Evolutionary conservation across 139 green algal species (phyloP).

Genomic region (Penium margaritaceum): DNA sequence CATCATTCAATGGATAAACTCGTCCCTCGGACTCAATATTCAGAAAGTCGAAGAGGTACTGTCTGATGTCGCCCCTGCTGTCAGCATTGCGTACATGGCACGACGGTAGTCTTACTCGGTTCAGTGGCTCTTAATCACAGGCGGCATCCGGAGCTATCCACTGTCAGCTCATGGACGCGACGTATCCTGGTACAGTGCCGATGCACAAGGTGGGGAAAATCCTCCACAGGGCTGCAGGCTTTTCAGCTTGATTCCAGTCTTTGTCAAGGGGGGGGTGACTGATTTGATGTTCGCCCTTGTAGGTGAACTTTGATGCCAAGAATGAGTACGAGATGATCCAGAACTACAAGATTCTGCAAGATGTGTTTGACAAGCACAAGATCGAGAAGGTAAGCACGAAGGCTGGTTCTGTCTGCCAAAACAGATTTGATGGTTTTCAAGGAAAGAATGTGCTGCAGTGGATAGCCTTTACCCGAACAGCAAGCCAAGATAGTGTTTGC

Average conservation of each 20-base stretch:
- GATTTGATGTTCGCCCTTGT: slow-evolving; percentile 4
- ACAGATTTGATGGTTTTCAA: too few relatives aligned
- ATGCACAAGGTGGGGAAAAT: slow-evolving; percentile 79
- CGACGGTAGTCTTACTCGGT: too few relatives aligned
- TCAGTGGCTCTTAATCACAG: too few relatives aligned
- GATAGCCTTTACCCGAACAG: too few relatives aligned
- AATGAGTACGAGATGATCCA: slow-evolving; percentile 87
- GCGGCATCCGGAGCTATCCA: slow-evolving; percentile 32
- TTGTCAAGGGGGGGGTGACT: background rate
- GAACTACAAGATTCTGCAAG: slow-evolving; percentile 97
- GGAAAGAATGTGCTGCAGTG: too few relatives aligned
- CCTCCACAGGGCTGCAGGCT: too few relatives aligned
- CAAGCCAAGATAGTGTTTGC: too few relatives aligned
- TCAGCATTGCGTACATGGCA: too few relatives aligned
- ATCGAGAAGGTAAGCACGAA: slow-evolving; percentile 85
- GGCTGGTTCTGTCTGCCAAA: too few relatives aligned
- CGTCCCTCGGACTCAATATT: slow-evolving; percentile 66
- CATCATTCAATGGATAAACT: slow-evolving; percentile 86
- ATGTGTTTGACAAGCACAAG: slow-evolving; percentile 81
- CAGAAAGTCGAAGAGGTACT: slow-evolving; percentile 86
- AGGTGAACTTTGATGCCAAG: slow-evolving; percentile 94
- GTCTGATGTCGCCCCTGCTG: too few relatives aligned
- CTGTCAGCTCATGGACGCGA: slow-evolving; percentile 74
- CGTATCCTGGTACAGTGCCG: slow-evolving; percentile 70
- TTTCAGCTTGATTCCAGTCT: too few relatives aligned